Conservation (phyloP, 305 asterid genomes). For the Fraxinus baroniana region DNA sequence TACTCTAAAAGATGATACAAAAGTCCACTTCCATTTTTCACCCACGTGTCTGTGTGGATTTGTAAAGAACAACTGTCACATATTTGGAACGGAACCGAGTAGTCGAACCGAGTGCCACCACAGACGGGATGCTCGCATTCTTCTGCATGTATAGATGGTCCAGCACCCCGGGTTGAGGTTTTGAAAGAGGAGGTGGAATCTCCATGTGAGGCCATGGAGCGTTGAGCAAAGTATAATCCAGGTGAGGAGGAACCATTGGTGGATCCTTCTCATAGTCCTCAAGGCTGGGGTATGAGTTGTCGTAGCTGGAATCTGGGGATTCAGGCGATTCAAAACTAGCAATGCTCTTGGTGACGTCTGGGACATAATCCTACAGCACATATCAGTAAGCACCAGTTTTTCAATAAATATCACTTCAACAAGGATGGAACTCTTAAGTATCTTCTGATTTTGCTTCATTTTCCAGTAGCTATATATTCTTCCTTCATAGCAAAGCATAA, state of each 20-base stretch:
- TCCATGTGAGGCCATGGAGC: constrained; percentile 4
- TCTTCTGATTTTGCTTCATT: background rate
- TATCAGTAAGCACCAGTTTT: background rate
- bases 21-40: background rate
- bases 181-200: constrained; percentile 14
- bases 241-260: constrained; percentile 32
- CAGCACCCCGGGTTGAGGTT: constrained; percentile 28
- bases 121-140: constrained; percentile 13
- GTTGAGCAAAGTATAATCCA: constrained; percentile 28
- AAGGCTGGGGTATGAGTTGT: constrained; percentile 7
- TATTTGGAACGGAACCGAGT: constrained; percentile 31
- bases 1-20: background rate
- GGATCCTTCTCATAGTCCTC: constrained; percentile 29
- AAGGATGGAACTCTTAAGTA: background rate
- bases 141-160: constrained; percentile 37
- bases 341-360: constrained; percentile 17
- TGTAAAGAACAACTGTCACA: constrained; percentile 33
- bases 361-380: constrained; percentile 24
- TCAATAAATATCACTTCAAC: background rate
- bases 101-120: constrained; percentile 30
- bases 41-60: constrained; percentile 13
- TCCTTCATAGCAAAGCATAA: too few relatives aligned
- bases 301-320: constrained; percentile 31
- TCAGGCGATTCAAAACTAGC: constrained; percentile 17
- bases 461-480: too few relatives aligned